Evolutionary conservation across 164 flowering plant genomes (phyloP).

Genomic region (Euptelea pleiosperma): DNA sequence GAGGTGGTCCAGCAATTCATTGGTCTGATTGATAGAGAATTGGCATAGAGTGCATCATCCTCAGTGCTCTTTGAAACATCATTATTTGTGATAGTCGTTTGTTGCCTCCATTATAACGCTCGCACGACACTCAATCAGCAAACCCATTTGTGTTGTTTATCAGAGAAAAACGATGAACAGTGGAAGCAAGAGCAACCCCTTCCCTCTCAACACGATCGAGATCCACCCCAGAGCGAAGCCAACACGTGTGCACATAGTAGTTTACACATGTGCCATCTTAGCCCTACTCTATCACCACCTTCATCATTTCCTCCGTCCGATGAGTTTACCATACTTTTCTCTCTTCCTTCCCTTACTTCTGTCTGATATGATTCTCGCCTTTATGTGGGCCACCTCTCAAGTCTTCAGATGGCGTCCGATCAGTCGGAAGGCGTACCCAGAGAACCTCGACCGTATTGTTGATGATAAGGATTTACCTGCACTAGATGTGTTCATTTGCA

Average conservation of each 20-base stretch:
- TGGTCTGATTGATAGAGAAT: no score
- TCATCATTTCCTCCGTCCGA: slow-evolving; percentile 1
- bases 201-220: slow-evolving; percentile 32
- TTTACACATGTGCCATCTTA: slow-evolving; percentile 39
- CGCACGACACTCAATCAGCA: no score
- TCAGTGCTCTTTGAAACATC: no score
- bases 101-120: no score
- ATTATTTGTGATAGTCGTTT: no score
- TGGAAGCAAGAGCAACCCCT: neutral
- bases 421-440: slow-evolving; percentile 18
- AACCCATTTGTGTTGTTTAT: no score
- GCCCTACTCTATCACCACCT: slow-evolving; percentile 38
- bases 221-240: slow-evolving; percentile 26
- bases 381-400: slow-evolving; percentile 25
- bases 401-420: slow-evolving; percentile 22
- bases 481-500: slow-evolving; percentile 34
- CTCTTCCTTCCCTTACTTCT: slow-evolving; percentile 9
- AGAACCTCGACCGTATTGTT: slow-evolving; percentile 15
- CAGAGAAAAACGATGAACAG: neutral
- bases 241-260: slow-evolving; percentile 42
- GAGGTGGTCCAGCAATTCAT: no score
- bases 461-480: slow-evolving; percentile 16
- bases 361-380: slow-evolving; percentile 19
- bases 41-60: no score
- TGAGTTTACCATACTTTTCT: neutral